phyloP scores from a whole-genome alignment of 2,329 filamentous ascomycete genomes.

The Verticillium isaacii region DNA sequence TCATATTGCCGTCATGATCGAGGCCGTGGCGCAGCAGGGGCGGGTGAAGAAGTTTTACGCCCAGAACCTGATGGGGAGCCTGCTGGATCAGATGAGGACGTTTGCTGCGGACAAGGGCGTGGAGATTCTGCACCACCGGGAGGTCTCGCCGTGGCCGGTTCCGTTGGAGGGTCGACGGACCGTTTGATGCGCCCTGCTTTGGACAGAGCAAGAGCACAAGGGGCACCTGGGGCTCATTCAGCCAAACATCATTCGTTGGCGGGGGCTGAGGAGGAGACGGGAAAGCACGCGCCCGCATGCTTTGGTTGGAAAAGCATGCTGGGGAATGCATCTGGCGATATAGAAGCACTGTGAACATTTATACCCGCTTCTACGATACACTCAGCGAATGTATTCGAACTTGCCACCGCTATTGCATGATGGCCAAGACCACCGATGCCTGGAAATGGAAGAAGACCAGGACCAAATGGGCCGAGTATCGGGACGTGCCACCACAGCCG shows the following conservation, averaged over 20 bases:
- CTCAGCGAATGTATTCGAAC: too few relatives aligned
- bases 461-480: too few relatives aligned
- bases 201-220: neutral
- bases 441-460: too few relatives aligned
- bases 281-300: too few relatives aligned
- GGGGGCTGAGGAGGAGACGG: too few relatives aligned
- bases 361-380: too few relatives aligned
- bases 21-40: constrained; percentile 3
- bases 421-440: too few relatives aligned
- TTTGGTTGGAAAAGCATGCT: too few relatives aligned
- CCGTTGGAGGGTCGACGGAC: neutral
- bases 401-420: too few relatives aligned
- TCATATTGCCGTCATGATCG: constrained; percentile 1
- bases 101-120: constrained; percentile 6
- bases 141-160: constrained; percentile 7
- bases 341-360: too few relatives aligned
- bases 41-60: constrained; percentile 7
- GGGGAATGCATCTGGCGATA: too few relatives aligned
- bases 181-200: neutral
- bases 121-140: constrained; percentile 7
- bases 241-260: too few relatives aligned
- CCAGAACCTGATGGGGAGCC: constrained; percentile 6
- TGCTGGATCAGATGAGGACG: constrained; percentile 7
- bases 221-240: neutral
- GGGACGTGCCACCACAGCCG: neutral